Percentiles rank a stretch among this genome's conserved stretches.
Evolutionary conservation across 2,329 filamentous ascomycete genomes (phyloP).

Genomic region (Fusarium algeriense): DNA sequence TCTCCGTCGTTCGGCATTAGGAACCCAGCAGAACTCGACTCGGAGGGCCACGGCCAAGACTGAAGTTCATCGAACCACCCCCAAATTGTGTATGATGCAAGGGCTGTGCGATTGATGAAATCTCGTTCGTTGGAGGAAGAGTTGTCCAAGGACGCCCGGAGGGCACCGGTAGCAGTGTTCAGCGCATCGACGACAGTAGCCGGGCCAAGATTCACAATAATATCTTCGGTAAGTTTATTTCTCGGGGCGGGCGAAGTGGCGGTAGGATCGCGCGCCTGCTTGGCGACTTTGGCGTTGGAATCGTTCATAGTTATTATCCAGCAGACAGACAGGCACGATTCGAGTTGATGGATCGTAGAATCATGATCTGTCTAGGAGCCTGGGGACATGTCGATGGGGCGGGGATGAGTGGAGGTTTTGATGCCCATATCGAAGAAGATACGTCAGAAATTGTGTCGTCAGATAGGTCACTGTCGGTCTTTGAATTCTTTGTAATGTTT

Average conservation of each 20-base stretch:
- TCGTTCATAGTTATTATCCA: slow-evolving; percentile 52
- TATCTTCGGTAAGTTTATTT: slow-evolving; percentile 64
- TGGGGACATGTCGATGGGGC: slow-evolving; percentile 44
- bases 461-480: slow-evolving; percentile 23
- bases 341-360: slow-evolving; percentile 38
- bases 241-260: slow-evolving; percentile 59
- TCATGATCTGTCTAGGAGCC: slow-evolving; percentile 49
- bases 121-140: slow-evolving; percentile 76
- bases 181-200: slow-evolving; percentile 71
- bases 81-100: slow-evolving; percentile 77
- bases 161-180: slow-evolving; percentile 62
- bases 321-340: slow-evolving; percentile 35
- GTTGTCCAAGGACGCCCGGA: slow-evolving; percentile 71
- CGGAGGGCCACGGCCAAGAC: slow-evolving; percentile 68
- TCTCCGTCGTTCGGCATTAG: slow-evolving; percentile 59
- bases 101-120: slow-evolving; percentile 77
- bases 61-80: slow-evolving; percentile 81
- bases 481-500: slow-evolving; percentile 18
- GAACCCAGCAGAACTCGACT: slow-evolving; percentile 66
- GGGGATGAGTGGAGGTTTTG: slow-evolving; percentile 39
- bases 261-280: slow-evolving; percentile 52
- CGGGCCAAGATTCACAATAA: slow-evolving; percentile 72
- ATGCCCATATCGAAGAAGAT: slow-evolving; percentile 49
- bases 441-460: slow-evolving; percentile 29
- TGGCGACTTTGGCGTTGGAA: slow-evolving; percentile 47